Conservation (phyloP, 164 flowering plant genomes). For the Macadamia tetraphylla region DNA sequence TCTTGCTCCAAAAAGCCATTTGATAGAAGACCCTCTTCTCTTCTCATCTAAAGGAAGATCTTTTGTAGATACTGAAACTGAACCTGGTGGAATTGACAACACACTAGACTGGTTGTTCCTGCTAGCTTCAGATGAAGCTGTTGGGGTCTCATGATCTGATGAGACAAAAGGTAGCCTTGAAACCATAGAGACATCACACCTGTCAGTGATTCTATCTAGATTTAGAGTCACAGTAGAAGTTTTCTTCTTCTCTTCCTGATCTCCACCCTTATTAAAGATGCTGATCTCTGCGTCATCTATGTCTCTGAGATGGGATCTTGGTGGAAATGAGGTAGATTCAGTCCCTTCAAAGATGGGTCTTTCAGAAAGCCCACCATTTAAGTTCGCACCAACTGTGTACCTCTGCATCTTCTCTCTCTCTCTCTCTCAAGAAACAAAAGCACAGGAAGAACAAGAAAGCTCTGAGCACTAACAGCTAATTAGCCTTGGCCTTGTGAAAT, state of each 20-base stretch:
- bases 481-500: too few relatives aligned
- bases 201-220: constrained; percentile 7
- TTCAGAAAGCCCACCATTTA: constrained; percentile 1
- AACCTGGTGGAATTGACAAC: constrained; percentile 55
- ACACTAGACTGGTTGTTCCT: constrained; percentile 95
- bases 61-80: constrained; percentile 31
- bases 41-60: constrained; percentile 18
- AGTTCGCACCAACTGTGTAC: constrained; percentile 10
- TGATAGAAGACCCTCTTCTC: constrained; percentile 16
- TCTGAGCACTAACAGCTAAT: too few relatives aligned
- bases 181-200: constrained; percentile 1
- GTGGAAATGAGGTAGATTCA: constrained; percentile 1
- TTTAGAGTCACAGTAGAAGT: constrained; percentile 5
- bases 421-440: too few relatives aligned
- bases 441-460: too few relatives aligned
- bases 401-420: constrained; percentile 5
- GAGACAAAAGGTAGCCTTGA: constrained; percentile 53
- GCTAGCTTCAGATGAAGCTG: constrained; percentile 87
- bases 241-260: constrained; percentile 11
- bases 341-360: not conserved
- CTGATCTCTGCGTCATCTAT: constrained; percentile 52
- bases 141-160: constrained; percentile 60
- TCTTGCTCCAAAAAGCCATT: constrained; percentile 47
- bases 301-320: constrained; percentile 19
- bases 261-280: constrained; percentile 51